Base-by-base conservation (phyloP, 2,329 filamentous ascomycete genomes). In the Aspergillus nomiae region DNA sequence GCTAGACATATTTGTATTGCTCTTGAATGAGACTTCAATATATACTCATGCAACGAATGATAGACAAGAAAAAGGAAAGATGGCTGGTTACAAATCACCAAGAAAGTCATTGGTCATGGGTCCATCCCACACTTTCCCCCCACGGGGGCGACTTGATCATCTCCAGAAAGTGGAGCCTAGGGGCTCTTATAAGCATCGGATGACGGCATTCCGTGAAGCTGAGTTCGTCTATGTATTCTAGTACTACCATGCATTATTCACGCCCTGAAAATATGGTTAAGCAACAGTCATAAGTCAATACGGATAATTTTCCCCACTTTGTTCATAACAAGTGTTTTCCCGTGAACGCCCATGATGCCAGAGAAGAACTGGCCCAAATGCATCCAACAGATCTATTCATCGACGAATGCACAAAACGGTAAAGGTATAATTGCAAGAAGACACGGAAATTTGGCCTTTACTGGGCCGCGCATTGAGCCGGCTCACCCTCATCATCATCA, bases 401-500 rank as follows among this genome's bases (percentile, higher is more conserved):
- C 54, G 38, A 62, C 55, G 41, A 63, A 59, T 55, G 19, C 59
- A 58, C 50, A 54, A 48, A 64, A 55, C 63, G 57, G 62, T 61
- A 61, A 48, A 59, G 48, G 48, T 51, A 65, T 56, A 60, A 59
- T 45, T 38, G 51, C 51, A 58, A 57, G 60, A 58, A 51, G 16
- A 57, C 53, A 36, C 59, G 50, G 28, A n/a, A 62, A 60, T 45
- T n/a, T 28, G 56, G 55, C 50, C 12, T 14, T 45, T 78, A 84
- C 72, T 84, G 82, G 63, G 83, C 77, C 60, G 82, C 75, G 71
- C 83, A 84, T 69, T 84, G 82, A 58, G 81, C 75, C 26, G 76
- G 74, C 60, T 80, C 79, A 26, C 76, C 77, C 19, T 79, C 80
- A 4, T 82, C 80, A 7, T 84, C 81, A 24, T 83, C 82, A 62